Base-by-base conservation (phyloP, 2,329 filamentous ascomycete species). In the Alternaria ventricosa region DNA sequence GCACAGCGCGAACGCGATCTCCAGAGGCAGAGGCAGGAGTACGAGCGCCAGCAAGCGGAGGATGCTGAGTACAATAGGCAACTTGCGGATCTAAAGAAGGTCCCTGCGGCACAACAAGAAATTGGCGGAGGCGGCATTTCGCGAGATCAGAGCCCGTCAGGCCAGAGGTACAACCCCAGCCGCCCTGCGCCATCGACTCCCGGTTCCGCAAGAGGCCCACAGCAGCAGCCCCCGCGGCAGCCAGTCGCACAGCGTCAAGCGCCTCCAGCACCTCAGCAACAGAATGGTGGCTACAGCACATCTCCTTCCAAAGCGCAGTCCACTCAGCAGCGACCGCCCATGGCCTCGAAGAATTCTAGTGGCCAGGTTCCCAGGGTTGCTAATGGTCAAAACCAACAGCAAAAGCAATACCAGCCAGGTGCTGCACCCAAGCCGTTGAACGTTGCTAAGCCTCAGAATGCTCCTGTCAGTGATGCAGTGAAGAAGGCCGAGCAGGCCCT, bases 401-500 rank as follows among this genome's bases (percentile, higher is more conserved):
- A 77, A 60, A 76, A 77, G 64, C 74, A 78, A 36, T 77, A 77
- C 57, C 70, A 76, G 58, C 85, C 78, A 70, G 85, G 78, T 73
- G 84, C 82, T 54, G 80, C 87, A 20, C 80, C 80, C 62, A 84
- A 90, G 76, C 86, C 91, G 68, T 79, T 86, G 76, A 86, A 84
- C 70, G 84, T 84, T 55, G 79, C 82, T 15, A 80, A 84, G 67
- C 81, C 83, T 6, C 78, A 84, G 67, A 80, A 82, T 20, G 80
- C 84, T 43, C 84, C 87, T 54, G 82, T 82, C 18, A 81, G 82
- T 61, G 92, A 96, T 75, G 87, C 90, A 28, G 89, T 97, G 70
- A 96, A 96, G 83, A 92, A 94, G 73, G 94, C 95, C 5, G 94
- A 98, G 80, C 91, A 91, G 57, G 94, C 94, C 10, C 87, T 98